Base-by-base conservation (phyloP, 352 stramenopile species). In the Phytophthora rubi region DNA sequence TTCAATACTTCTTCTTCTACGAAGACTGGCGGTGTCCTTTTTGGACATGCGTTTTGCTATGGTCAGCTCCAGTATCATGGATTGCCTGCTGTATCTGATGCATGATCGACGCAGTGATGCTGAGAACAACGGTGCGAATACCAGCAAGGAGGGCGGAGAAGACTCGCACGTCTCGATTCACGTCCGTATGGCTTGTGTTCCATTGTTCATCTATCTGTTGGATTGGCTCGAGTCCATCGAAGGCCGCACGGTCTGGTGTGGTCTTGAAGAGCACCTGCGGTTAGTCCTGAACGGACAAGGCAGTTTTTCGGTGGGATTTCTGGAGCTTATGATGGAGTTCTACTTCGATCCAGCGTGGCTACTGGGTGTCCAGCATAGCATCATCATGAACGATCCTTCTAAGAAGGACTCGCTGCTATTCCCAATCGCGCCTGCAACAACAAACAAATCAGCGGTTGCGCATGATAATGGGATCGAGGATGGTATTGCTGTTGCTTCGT, bases 261-360 rank as follows among this genome's bases (percentile, higher is more conserved):
- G 86, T n/a, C 65, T 95, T 2, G 88, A 95, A 65, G 88, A 95
- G 30, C 79, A 93, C 56, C 62, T 95, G 23, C 82, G 85, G 16
- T 68, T 85, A 53, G 81, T 92, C 18, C 32, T 92, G n/a, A 91
- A 90, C 23, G 83, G 83, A n/a, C 80, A 94, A 56, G 76, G 83
- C 26, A 91, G 65, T 52, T 91, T 91, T 37, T 91, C 84, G 2
- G 65, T 79, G 21, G 85, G 85, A 0, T 93, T 94, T 47, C 55
- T 92, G 15, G 85, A 94, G 63, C 80, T 94, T 23, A 93, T 94
- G 86, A 91, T 93, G 77, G 86, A 94, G 61, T 91, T 93, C 58
- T 92, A 92, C 66, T 92, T 92, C 45, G 83, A 95, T 54, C 85
- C 85, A 18, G 65, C 60, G 3, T 89, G 74, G 45, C 61, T 84